Conservation (phyloP, 2,329 filamentous ascomycete species). For the Clonostachys rosea region DNA sequence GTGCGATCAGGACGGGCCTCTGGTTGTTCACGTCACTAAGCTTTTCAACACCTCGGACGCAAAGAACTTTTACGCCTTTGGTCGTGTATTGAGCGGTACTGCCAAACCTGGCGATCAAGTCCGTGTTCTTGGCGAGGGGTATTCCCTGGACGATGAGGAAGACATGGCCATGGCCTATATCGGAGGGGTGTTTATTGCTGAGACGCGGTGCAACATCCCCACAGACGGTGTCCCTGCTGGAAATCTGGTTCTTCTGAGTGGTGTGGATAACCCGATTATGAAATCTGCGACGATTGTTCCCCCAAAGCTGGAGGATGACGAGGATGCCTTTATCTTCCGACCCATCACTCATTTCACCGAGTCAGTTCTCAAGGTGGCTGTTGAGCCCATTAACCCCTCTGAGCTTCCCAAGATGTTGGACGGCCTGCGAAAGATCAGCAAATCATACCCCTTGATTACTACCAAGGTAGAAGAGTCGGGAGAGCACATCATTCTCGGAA, state of each 20-base stretch:
- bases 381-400: conserved; percentile 96
- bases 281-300: conserved; percentile 92
- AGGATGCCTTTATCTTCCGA: conserved; percentile 93
- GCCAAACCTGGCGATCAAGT: conserved; percentile 78
- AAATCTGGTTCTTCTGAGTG: conserved; percentile 86
- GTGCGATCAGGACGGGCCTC: conserved; percentile 84
- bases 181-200: conserved; percentile 80
- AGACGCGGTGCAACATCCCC: conserved; percentile 89
- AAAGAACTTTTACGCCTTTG: conserved; percentile 85
- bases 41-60: conserved; percentile 88
- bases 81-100: conserved; percentile 88
- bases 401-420: conserved; percentile 99
- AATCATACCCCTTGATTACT: conserved; percentile 90
- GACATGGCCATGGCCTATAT: conserved; percentile 90
- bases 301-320: conserved; percentile 73
- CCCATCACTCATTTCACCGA: conserved; percentile 94
- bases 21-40: conserved; percentile 91
- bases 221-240: conserved; percentile 91
- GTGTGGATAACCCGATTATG: conserved; percentile 96
- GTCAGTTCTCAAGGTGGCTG: conserved; percentile 94
- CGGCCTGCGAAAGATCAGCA: conserved; percentile 93
- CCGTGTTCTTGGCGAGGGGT: conserved; percentile 88
- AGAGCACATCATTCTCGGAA: conserved; percentile 91
- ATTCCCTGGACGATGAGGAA: conserved; percentile 95
- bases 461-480: conserved; percentile 98